Conservation (phyloP, 2,329 filamentous ascomycete species). For the Sarocladiaceae sp. region DNA sequence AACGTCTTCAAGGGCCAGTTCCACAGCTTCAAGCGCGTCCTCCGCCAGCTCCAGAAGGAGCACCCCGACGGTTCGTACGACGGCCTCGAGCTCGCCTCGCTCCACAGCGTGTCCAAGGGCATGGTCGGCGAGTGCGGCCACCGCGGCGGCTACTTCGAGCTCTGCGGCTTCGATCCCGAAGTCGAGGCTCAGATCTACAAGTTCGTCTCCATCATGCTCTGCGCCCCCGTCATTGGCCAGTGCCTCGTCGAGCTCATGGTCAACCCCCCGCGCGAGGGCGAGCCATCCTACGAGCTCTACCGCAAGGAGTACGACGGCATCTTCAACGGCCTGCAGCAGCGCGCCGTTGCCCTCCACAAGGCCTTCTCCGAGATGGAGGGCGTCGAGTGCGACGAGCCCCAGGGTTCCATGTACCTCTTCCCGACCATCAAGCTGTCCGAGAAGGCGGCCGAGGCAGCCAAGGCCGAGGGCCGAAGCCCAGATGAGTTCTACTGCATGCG, state of each 20-base stretch:
- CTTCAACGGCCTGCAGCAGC: slow-evolving; percentile 67
- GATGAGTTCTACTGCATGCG: slow-evolving; percentile 95
- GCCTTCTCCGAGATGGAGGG: slow-evolving; percentile 95
- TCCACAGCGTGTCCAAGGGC: slow-evolving; percentile 94
- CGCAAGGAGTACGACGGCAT: slow-evolving; percentile 78
- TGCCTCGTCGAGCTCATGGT: slow-evolving; percentile 97
- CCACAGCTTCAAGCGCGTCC: slow-evolving; percentile 86
- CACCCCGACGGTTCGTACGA: slow-evolving; percentile 67
- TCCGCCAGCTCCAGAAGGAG: slow-evolving; percentile 74
- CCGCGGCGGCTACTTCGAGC: slow-evolving; percentile 95
- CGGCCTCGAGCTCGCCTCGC: slow-evolving; percentile 77
- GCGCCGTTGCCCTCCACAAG: slow-evolving; percentile 79
- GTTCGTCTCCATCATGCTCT: slow-evolving; percentile 95
- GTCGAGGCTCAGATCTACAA: slow-evolving; percentile 97
- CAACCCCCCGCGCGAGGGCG: slow-evolving; percentile 80
- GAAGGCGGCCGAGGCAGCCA: slow-evolving; percentile 71
- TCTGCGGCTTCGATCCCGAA: slow-evolving; percentile 77
- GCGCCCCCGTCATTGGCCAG: slow-evolving; percentile 90
- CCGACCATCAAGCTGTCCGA: slow-evolving; percentile 77
- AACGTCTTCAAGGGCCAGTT: slow-evolving; percentile 96
- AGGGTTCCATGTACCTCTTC: slow-evolving; percentile 99
- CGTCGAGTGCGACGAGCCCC: slow-evolving; percentile 80
- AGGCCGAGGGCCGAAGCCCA: slow-evolving; percentile 63
- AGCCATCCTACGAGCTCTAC: slow-evolving; percentile 80
- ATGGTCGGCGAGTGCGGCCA: slow-evolving; percentile 99